Evolutionary conservation across 1,284 basidiomycete genomes (phyloP).

Genomic region (Inonotus obliquus): DNA sequence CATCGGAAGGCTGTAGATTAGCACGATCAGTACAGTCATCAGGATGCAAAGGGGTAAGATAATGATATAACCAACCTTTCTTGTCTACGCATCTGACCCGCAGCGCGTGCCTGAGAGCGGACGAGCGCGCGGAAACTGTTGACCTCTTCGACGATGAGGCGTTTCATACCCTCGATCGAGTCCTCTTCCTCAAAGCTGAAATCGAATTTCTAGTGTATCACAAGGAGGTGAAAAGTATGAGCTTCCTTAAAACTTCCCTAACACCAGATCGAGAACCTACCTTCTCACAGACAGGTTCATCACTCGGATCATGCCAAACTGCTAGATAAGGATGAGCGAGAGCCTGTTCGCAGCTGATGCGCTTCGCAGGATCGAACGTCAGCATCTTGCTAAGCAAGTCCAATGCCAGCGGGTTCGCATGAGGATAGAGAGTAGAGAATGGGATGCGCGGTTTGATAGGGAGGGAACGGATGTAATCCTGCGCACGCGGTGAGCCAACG

Average conservation of each 20-base stretch:
- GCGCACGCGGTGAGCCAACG: constrained; percentile 89
- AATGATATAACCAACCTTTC: constrained; percentile 49
- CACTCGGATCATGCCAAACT: constrained; percentile 94
- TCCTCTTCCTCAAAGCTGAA: constrained; percentile 99
- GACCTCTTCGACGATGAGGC: constrained; percentile 92
- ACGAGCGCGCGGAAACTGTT: constrained; percentile 85
- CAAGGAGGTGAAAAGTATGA: neutral
- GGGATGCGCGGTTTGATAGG: constrained; percentile 95
- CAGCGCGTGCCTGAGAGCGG: constrained; percentile 66
- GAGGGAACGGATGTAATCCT: constrained; percentile 97
- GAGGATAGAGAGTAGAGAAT: constrained; percentile 88
- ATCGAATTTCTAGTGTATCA: constrained; percentile 72
- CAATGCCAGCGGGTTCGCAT: constrained; percentile 90
- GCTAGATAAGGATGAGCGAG: constrained; percentile 91
- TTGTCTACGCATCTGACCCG: constrained; percentile 64
- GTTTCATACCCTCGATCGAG: constrained; percentile 95
- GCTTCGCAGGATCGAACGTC: constrained; percentile 93
- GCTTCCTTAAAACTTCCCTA: constrained; percentile 19
- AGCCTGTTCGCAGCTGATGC: constrained; percentile 95
- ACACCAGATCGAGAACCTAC: constrained; percentile 33
- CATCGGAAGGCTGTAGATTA: constrained; percentile 54
- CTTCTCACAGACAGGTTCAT: constrained; percentile 77
- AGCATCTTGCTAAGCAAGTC: constrained; percentile 91
- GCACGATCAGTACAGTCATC: neutral
- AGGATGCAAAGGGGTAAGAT: neutral